A percentile compares a stretch with the other conserved stretches of the same genome.
Conservation (phyloP, 257 asterid species). For the Rhazya stricta region DNA sequence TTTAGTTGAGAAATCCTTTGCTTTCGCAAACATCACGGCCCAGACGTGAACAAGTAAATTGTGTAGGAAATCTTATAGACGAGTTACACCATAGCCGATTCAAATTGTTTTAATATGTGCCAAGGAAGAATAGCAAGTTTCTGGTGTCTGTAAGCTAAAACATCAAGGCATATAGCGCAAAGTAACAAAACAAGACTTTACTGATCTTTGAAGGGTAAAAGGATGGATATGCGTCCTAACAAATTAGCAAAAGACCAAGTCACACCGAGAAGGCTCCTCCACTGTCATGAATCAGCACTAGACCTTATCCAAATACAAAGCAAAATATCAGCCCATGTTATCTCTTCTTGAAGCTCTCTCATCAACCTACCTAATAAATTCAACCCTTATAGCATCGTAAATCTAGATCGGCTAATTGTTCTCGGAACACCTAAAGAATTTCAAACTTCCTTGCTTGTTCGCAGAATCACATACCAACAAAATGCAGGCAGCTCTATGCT, state of each 20-base stretch:
- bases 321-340: conserved; percentile 24
- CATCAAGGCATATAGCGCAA: neutral
- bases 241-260: neutral
- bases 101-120: neutral
- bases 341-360: conserved; percentile 10
- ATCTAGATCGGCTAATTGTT: no score
- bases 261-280: neutral
- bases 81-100: neutral
- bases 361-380: conserved; percentile 8
- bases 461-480: conserved; percentile 6
- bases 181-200: neutral
- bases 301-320: conserved; percentile 16
- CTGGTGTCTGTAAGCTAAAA: neutral
- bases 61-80: neutral
- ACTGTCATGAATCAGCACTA: conserved; percentile 1
- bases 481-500: conserved; percentile 26
- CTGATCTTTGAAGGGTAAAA: neutral
- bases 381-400: no score
- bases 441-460: neutral
- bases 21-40: neutral
- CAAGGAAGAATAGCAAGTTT: neutral
- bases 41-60: neutral
- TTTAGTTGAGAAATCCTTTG: neutral
- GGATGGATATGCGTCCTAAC: neutral
- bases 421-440: neutral